Percentiles rank a stretch among this genome's conserved stretches.
phyloP scores from a whole-genome alignment of 495 filamentous ascomycete species.

The Xylaria bambusicola region DNA sequence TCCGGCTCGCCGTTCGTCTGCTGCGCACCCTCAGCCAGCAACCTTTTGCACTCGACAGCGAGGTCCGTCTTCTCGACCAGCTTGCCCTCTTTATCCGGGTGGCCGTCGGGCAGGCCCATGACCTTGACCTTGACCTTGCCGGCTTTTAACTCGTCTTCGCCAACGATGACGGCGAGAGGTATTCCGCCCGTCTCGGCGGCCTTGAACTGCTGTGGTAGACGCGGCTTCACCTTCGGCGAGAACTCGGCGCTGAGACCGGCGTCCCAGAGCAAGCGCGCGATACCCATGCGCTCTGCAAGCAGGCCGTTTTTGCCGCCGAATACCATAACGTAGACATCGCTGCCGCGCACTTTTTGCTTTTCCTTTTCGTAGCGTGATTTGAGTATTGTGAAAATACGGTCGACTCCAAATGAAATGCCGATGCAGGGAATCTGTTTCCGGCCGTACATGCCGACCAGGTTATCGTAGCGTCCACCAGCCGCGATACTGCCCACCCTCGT shows the following conservation, averaged over 20 bases:
- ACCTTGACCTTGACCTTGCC: slow-evolving; percentile 84
- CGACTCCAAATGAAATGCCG: slow-evolving; percentile 91
- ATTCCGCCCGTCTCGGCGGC: slow-evolving; percentile 70
- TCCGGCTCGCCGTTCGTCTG: slow-evolving; percentile 15
- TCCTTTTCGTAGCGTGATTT: slow-evolving; percentile 72
- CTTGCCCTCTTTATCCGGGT: slow-evolving; percentile 85
- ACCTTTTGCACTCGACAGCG: slow-evolving; percentile 60
- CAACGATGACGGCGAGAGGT: slow-evolving; percentile 75
- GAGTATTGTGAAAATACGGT: slow-evolving; percentile 90
- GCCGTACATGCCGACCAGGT: slow-evolving; percentile 91
- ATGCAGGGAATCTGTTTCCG: slow-evolving; percentile 89
- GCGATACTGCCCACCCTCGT: slow-evolving; percentile 65
- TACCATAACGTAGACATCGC: slow-evolving; percentile 88
- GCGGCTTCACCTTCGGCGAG: slow-evolving; percentile 77
- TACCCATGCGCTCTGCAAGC: slow-evolving; percentile 75
- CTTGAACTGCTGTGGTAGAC: slow-evolving; percentile 76
- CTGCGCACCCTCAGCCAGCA: slow-evolving; percentile 26
- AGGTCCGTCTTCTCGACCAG: slow-evolving; percentile 64
- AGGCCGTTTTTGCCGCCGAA: slow-evolving; percentile 86
- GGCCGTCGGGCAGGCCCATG: slow-evolving; percentile 73
- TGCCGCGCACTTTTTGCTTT: slow-evolving; percentile 55
- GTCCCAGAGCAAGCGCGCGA: slow-evolving; percentile 73
- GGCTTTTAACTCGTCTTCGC: slow-evolving; percentile 73
- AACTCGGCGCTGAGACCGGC: slow-evolving; percentile 83
- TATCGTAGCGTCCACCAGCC: slow-evolving; percentile 90